phyloP scores from a whole-genome alignment of 352 stramenopile species.

The Phytopythium ostracodes region DNA sequence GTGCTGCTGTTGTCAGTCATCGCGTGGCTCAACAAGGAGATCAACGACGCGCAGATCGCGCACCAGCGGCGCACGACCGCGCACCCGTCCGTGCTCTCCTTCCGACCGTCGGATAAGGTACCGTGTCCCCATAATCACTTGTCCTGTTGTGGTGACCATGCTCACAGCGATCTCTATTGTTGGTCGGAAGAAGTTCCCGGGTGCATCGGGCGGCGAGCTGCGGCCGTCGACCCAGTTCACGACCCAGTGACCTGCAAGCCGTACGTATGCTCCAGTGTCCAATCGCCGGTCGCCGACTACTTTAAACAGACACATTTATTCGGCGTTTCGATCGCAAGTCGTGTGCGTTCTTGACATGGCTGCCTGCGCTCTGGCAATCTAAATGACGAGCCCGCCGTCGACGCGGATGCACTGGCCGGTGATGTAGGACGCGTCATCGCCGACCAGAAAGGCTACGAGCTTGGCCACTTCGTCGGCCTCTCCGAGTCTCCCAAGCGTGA shows the following conservation, averaged over 20 bases:
- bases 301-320: background rate
- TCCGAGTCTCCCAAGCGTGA: conserved; percentile 62
- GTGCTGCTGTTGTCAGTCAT: conserved; percentile 48
- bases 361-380: conserved; percentile 9
- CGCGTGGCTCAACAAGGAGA: conserved; percentile 90
- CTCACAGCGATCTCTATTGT: background rate
- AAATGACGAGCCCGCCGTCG: conserved; percentile 76
- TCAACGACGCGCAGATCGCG: conserved; percentile 84
- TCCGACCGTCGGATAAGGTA: conserved; percentile 51
- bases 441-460: conserved; percentile 74
- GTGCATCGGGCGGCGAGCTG: conserved; percentile 10
- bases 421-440: conserved; percentile 78
- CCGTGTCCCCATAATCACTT: conserved; percentile 3
- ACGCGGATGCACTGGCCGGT: conserved; percentile 82
- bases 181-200: conserved; percentile 13
- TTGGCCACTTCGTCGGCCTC: conserved; percentile 67
- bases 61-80: conserved; percentile 56
- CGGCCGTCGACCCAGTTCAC: conserved; percentile 16
- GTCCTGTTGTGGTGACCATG: background rate
- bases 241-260: conserved; percentile 14
- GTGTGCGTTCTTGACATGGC: background rate
- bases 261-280: too few relatives aligned
- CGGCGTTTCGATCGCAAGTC: conserved; percentile 5
- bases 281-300: too few relatives aligned
- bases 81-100: conserved; percentile 70